Base-by-base conservation (phyloP, 169 alveolate genomes). In the Miamiensis avidus region DNA sequence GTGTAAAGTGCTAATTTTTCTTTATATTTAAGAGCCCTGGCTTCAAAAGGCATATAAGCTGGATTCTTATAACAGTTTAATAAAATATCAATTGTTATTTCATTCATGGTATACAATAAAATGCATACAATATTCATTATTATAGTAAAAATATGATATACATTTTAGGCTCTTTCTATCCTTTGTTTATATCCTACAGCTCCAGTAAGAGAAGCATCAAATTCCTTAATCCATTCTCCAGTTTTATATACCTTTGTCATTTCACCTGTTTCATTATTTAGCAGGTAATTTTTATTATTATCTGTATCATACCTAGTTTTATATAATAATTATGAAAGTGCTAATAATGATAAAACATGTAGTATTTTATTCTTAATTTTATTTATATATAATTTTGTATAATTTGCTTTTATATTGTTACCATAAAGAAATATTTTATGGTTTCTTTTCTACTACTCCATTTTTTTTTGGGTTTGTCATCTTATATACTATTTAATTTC, bases 231-330 rank as follows among this genome's bases (percentile, higher is more conserved):
- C 72, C 20, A 82, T 29, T 82, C 87, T 29, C 82, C 82, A 28
- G 87, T 82, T 82, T 74, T 82, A 27, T 32, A 34, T 27, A 82
- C 87, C 34, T 64, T 82, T 82, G 31, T 28, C 32, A 33, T 82
- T 34, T 74, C 87, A 15, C 87, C 87, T 1, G 87, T 82, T 74
- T 82, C 87, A 82, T 82, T 82, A 49, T 82, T 82, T 69, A 82
- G 34, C 16, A 82, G 65, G 75, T 82, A 82, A 31, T 74, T 34
- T 29, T 82, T 74, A 34, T 74, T 74, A 25, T 65, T 82, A 0
- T 82, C 82, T 34, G 74, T 34, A 74, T 82, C 87, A 82, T 82
- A 74, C 87, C 87, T 49, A 49, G 20, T 49, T 11, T 11, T n/a
- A n/a, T n/a, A n/a, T n/a, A n/a, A n/a, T n/a, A n/a, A n/a, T n/a